phyloP scores from a whole-genome alignment of 2,329 filamentous ascomycete species.

The Huntiella savannae region DNA sequence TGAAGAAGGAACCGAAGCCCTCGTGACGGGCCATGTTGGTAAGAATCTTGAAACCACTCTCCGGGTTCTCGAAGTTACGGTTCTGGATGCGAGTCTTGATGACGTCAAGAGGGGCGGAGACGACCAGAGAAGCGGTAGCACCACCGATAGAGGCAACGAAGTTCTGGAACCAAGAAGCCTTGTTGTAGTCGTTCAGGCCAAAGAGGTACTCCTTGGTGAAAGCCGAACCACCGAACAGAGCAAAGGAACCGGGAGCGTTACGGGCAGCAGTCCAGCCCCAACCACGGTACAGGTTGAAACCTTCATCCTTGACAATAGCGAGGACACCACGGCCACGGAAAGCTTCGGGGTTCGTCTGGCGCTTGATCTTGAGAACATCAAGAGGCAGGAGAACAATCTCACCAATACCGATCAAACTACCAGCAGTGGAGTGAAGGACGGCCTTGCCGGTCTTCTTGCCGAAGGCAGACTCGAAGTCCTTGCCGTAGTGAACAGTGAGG shows the following conservation, averaged over 20 bases:
- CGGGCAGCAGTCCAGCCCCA: slow-evolving; percentile 96
- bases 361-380: slow-evolving; percentile 97
- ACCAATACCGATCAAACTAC: slow-evolving; percentile 88
- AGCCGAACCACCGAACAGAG: slow-evolving; percentile 90
- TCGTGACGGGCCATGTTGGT: slow-evolving; percentile 87
- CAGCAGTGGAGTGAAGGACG: slow-evolving; percentile 91
- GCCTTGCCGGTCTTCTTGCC: slow-evolving; percentile 96
- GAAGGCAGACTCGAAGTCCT: slow-evolving; percentile 72
- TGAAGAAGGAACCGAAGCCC: slow-evolving; percentile 79
- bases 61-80: slow-evolving; percentile 94
- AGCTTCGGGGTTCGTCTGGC: slow-evolving; percentile 95
- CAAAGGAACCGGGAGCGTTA: slow-evolving; percentile 92
- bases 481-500: slow-evolving; percentile 59
- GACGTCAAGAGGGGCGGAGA: slow-evolving; percentile 90
- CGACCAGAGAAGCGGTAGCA: slow-evolving; percentile 83
- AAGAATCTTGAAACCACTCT: slow-evolving; percentile 81
- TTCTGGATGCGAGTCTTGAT: slow-evolving; percentile 99
- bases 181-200: slow-evolving; percentile 82
- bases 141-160: slow-evolving; percentile 91
- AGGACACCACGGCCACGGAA: slow-evolving; percentile 87
- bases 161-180: slow-evolving; percentile 85
- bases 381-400: slow-evolving; percentile 90
- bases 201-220: slow-evolving; percentile 96
- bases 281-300: slow-evolving; percentile 85
- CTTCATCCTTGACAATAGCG: slow-evolving; percentile 80